Percentiles rank a stretch among this genome's conserved stretches.
Evolutionary conservation across 805 yeast species (phyloP).

Genomic region (Peterozyma toletana): DNA sequence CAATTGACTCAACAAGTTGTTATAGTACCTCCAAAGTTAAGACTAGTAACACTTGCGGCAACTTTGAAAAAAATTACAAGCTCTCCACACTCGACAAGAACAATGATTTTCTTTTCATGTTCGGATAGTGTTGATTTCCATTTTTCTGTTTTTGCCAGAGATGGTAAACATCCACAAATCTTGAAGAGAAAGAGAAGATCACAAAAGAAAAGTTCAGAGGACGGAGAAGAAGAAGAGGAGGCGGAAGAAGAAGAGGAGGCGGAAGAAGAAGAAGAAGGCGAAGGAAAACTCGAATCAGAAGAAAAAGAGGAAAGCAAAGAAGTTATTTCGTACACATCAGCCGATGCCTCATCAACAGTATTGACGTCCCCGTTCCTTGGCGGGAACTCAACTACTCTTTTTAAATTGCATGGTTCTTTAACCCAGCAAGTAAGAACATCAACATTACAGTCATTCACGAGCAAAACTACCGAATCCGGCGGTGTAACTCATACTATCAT

Average conservation of each 20-base stretch:
- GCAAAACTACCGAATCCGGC: conserved; percentile 23
- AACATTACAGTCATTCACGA: conserved; percentile 58
- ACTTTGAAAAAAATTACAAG: conserved; percentile 42
- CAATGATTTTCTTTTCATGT: conserved; percentile 86
- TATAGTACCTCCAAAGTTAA: conserved; percentile 88
- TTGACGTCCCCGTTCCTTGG: conserved; percentile 48
- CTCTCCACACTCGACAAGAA: conserved; percentile 31
- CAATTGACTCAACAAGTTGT: conserved; percentile 75
- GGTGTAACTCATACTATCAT: conserved; percentile 48
- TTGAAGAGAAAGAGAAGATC: conserved; percentile 20
- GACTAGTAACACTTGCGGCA: conserved; percentile 77
- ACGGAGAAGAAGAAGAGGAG: conserved; percentile 18
- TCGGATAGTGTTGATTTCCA: conserved; percentile 97
- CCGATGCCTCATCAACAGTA: conserved; percentile 28
- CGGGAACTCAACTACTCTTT: conserved; percentile 36
- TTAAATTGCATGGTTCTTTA: conserved; percentile 85
- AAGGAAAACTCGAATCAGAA: conserved; percentile 5
- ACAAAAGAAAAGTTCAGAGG: conserved; percentile 6
- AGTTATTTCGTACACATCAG: conserved; percentile 14
- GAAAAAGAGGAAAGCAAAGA: conserved; percentile 14
- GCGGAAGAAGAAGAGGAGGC: conserved; percentile 11
- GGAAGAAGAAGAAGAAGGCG: conserved; percentile 6
- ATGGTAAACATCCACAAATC: conserved; percentile 30
- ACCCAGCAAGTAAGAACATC: conserved; percentile 77
- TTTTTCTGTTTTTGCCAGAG: conserved; percentile 62